Evolutionary conservation across 2,329 filamentous ascomycete genomes (phyloP), one percentile per base, ranked within the genome.

Genomic region (Cladosporium phlei): DNA sequence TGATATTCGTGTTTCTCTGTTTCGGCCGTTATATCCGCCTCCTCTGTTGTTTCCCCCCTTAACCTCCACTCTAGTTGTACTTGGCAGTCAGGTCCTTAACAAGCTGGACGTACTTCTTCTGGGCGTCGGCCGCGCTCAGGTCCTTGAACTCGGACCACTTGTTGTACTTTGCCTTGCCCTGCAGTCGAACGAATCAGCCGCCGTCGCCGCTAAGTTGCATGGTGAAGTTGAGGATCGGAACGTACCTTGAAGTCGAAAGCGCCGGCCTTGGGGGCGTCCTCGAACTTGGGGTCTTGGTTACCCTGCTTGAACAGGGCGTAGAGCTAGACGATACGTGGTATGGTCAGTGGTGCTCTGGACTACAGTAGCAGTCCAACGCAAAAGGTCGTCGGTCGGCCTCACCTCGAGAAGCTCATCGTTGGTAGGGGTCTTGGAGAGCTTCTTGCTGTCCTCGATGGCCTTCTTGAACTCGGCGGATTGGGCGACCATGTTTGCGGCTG

Each of bases 401-500:
- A 70, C 75, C 60, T 80, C 69, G 58, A 88, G 79, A 38, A 86
- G 73, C 54, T 86, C 78, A 16, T 80, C 74, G 69, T 80, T 78
- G 62, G 55, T 64, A 44, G 83, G 83, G 76, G 83, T 83, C 55
- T 71, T 66, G 56, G 77, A 78, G 54, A 86, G 75, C 76, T 85
- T 83, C 69, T 79, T 80, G 69, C 77, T 80, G 69, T 86, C 82
- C 55, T 62, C 64, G 58, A 76, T 72, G 52, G 82, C 82, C 71
- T 93, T 88, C 74, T 86, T 89, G 77, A 95, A 94, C 69, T 94
- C 87, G 63, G 94, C 48, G 38, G 59, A 27, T 25, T 48, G 38
- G 14, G 38, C 37, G 46, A 48, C 48, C 54, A 56, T 56, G 9
- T 48, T 51, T 28, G 30, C 21, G 24, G 22, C 17, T 25, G n/a